Conservation (phyloP, 78 protist species). For the Dictyostelium purpureum region DNA sequence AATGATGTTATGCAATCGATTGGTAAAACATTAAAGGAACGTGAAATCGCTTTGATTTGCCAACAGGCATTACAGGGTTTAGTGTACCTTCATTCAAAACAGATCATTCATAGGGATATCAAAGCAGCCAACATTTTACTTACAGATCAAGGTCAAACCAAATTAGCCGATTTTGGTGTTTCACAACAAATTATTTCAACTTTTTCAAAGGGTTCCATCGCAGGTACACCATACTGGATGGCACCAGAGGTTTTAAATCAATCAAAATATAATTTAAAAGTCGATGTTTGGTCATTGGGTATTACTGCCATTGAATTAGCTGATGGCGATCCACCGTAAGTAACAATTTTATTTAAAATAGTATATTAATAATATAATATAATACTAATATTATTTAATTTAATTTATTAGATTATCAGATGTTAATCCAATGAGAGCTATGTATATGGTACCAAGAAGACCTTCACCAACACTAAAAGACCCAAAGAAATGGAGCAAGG, state of each 20-base stretch:
- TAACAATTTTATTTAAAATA: too few species aligned
- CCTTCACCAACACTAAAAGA: constrained; percentile 75
- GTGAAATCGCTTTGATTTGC: constrained; percentile 55
- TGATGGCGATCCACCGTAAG: constrained; percentile 74
- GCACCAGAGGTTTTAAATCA: constrained; percentile 95
- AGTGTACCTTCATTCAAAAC: constrained; percentile 47
- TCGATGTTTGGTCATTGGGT: constrained; percentile 98
- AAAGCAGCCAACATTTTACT: constrained; percentile 93
- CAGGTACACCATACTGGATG: constrained; percentile 91
- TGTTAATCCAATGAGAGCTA: constrained; percentile 68
- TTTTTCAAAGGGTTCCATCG: constrained; percentile 69
- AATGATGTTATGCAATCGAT: constrained; percentile 74
- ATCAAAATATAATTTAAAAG: constrained; percentile 36
- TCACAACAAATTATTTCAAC: constrained; percentile 82
- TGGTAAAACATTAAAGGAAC: constrained; percentile 57
- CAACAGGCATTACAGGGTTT: constrained; percentile 60
- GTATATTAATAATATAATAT: not conserved
- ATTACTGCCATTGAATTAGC: constrained; percentile 78
- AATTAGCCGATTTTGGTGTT: constrained; percentile 97
- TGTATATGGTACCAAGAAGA: constrained; percentile 67
- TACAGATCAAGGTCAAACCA: constrained; percentile 78
- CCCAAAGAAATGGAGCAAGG: constrained; percentile 53
- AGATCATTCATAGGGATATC: constrained; percentile 76
- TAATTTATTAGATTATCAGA: constrained; percentile 28
- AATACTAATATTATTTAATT: not conserved